phyloP scores from a whole-genome alignment of 2,329 filamentous ascomycete species.

The Fusarium vanettenii region DNA sequence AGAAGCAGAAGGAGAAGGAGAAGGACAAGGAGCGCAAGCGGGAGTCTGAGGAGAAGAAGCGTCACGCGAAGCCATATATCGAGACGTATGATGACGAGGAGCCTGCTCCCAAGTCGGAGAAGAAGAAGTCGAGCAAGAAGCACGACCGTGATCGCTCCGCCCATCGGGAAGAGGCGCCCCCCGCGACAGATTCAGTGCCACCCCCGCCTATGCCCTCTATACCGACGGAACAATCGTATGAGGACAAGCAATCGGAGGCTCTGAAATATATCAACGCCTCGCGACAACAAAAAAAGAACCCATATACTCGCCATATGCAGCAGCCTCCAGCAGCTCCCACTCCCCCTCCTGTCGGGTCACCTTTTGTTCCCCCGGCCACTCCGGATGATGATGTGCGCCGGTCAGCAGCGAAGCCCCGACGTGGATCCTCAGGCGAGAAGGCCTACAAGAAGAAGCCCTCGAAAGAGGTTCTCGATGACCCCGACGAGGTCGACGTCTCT shows the following conservation, averaged over 20 bases:
- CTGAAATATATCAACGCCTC: slow-evolving; percentile 48
- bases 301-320: slow-evolving; percentile 40
- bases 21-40: slow-evolving; percentile 54
- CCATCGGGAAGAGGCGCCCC: slow-evolving; percentile 46
- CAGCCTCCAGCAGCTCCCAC: slow-evolving; percentile 52
- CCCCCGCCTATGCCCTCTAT: slow-evolving; percentile 36
- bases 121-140: slow-evolving; percentile 56
- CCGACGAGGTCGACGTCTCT: slow-evolving; percentile 44
- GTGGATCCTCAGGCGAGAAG: slow-evolving; percentile 50
- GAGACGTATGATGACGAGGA: slow-evolving; percentile 50
- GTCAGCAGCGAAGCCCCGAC: slow-evolving; percentile 48
- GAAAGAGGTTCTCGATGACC: slow-evolving; percentile 48
- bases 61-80: slow-evolving; percentile 49
- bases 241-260: slow-evolving; percentile 30
- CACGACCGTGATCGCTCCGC: slow-evolving; percentile 52
- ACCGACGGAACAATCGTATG: slow-evolving; percentile 9
- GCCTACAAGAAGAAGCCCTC: slow-evolving; percentile 47
- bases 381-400: slow-evolving; percentile 49
- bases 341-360: slow-evolving; percentile 48
- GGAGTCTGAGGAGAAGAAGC: slow-evolving; percentile 53
- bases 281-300: slow-evolving; percentile 39
- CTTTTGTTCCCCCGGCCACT: slow-evolving; percentile 41
- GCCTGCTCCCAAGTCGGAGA: slow-evolving; percentile 42
- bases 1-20: slow-evolving; percentile 50
- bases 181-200: slow-evolving; percentile 31